These are phyloP conservation scores for Chytridium lagenaria DNA, from an alignment of 371 early-diverging fungal species.

Conservation along the genomic window DNA sequence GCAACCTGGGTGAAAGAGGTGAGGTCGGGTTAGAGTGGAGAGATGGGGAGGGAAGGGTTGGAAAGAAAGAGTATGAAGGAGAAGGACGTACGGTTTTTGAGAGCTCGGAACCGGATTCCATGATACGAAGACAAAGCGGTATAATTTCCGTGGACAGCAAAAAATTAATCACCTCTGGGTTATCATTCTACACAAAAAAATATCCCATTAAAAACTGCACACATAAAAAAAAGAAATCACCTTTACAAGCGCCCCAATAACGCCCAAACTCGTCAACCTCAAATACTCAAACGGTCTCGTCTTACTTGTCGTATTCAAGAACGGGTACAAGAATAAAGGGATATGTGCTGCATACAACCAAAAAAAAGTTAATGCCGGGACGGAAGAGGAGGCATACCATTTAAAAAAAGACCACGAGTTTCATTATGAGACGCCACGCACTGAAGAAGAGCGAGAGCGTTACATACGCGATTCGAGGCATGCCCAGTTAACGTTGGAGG, in stretches of 20 bases:
- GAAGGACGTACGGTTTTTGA: slow-evolving; percentile 95
- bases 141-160: slow-evolving; percentile 97
- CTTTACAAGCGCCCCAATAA: slow-evolving; percentile 96
- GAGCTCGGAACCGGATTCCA: slow-evolving; percentile 96
- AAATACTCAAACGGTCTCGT: slow-evolving; percentile 94
- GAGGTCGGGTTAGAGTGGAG: too few relatives aligned
- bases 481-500: slow-evolving; percentile 88
- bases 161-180: slow-evolving; percentile 92
- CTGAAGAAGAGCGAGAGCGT: slow-evolving; percentile 94
- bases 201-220: slow-evolving; percentile 14
- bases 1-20: slow-evolving; percentile 70
- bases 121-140: slow-evolving; percentile 96
- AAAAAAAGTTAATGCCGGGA: slow-evolving; percentile 12
- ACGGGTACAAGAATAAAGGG: slow-evolving; percentile 96
- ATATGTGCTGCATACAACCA: slow-evolving; percentile 92
- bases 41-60: not conserved
- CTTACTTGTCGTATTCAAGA: slow-evolving; percentile 96
- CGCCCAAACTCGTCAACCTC: slow-evolving; percentile 91
- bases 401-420: slow-evolving; percentile 87
- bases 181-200: slow-evolving; percentile 73
- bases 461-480: slow-evolving; percentile 93
- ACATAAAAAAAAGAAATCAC: slow-evolving; percentile 46
- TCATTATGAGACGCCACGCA: slow-evolving; percentile 95
- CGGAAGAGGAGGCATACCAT: slow-evolving; percentile 44
- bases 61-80: not conserved